Evolutionary conservation across 805 yeast species (phyloP), one percentile per base, ranked within the genome.

Genomic region (Hyphopichia homilentoma): DNA sequence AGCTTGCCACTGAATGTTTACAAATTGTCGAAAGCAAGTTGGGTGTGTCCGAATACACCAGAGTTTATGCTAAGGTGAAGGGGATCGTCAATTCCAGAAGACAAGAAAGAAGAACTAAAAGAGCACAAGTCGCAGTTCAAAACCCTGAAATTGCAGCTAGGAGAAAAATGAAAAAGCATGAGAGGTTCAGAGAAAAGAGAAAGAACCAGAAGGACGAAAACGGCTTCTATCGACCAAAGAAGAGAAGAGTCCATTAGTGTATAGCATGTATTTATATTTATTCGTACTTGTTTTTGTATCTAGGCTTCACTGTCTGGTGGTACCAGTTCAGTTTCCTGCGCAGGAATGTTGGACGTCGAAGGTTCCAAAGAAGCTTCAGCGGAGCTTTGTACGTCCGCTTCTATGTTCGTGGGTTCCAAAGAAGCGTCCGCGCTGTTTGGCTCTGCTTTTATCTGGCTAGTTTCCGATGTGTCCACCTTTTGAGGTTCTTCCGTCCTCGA

Each of bases 91-190:
- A 57, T 18, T 63, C 65, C 21, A 75, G 86, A 55, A 75, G 97
- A 48, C 72, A 73, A 37, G 94, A 86, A 30, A 77, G 97, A 58
- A 78, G 71, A 51, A 73, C 84, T 0, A 81, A 80, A 50, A 70
- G 88, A 36, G 83, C 95, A 0, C 80, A 83, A 37, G 61, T 86
- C 52, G 83, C 87, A 3, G 68, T 89, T 7, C 73, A 70, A 14
- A 84, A 82, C 4, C 97, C 97, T 1, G 95, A 83, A 11, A 59
- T 74, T 25, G 81, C 86, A n/a, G 93, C 96, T 2, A 74, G 72
- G 43, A 76, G 84, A 56, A 85, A 83, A 61, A 50, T 85, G 48
- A 81, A 70, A 59, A 85, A 84, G 55, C 94, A 89, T 61, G 77
- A 70, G 23, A 74, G 81, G 46, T 72, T 75, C 18, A 77, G 89